Percentiles rank a stretch among this genome's conserved stretches.
phyloP scores from a whole-genome alignment of 331 rosid genomes.

The Cydonia oblonga region DNA sequence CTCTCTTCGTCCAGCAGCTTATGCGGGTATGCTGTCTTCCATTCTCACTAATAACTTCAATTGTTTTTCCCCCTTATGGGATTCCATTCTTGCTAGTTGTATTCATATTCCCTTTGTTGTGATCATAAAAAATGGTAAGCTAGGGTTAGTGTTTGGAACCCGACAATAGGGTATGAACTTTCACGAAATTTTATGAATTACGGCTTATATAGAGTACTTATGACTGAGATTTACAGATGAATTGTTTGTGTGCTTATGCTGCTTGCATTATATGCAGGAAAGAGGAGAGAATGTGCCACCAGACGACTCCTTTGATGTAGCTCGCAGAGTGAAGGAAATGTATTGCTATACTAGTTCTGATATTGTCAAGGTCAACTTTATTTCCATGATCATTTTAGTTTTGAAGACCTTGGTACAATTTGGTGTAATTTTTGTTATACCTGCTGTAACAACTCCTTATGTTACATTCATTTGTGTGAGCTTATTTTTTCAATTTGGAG shows the following conservation, averaged over 20 bases:
- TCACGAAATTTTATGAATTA: neutral
- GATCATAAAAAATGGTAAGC: neutral
- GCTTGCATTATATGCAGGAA: constrained; percentile 49
- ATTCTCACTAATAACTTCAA: neutral
- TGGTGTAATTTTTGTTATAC: constrained; percentile 3
- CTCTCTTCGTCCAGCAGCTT: constrained; percentile 90
- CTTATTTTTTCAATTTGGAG: constrained; percentile 27
- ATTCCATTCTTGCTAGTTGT: neutral
- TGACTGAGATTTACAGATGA: neutral
- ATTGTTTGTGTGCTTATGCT: neutral
- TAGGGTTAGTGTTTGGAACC: neutral
- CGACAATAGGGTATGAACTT: neutral
- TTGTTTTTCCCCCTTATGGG: neutral
- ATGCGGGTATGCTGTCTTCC: constrained; percentile 61
- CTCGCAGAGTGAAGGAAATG: constrained; percentile 91
- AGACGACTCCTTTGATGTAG: constrained; percentile 94
- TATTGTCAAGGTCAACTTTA: constrained; percentile 74
- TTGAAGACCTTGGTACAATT: constrained; percentile 7
- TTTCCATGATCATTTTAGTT: neutral
- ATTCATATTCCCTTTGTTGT: neutral
- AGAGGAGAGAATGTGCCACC: constrained; percentile 98
- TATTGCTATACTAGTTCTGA: constrained; percentile 94
- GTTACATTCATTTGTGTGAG: neutral
- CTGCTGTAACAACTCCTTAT: neutral
- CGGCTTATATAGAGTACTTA: neutral